Base-by-base conservation (phyloP, 176 grass and related monocot species). In the Elaeis guineensis region DNA sequence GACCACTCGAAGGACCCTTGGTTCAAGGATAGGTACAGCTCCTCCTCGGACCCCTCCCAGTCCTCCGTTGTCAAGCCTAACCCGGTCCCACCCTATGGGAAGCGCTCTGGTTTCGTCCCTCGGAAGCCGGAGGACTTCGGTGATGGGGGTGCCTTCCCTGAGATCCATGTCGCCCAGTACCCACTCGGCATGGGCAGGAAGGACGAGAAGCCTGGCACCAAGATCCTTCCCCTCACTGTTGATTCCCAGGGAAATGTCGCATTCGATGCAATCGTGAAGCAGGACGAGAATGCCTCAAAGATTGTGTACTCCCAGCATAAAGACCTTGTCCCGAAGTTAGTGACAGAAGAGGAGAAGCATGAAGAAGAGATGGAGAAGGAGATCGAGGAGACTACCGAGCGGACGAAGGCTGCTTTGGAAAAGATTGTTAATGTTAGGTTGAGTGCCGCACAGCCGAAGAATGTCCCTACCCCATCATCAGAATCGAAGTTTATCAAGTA, bases 401-500 rank as follows among this genome's bases (percentile, higher is more conserved):
- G 83, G 49, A 96, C 91, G 0, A 90, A 75, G 17, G 50, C 72
- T 0, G 91, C 91, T 58, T 52, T 96, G 61, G 86, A 96, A 80
- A 90, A 96, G 79, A 83, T 96, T 39, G 91, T 96, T 49, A 90
- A 81, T 66, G 86, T 96, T 5, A 79, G 91, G 1, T 62, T 96
- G 67, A 90, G 86, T 2, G 91, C 91, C 0, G 86, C 91, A 0
- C 91, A 96, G 80, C 91, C 86, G 3, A 96, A 96, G 68, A 96
- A 96, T 61, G 86, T 96, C 16, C 91, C 86, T 0, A 90, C 86
- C 0, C 80, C 90, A 61, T 77, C 90, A 61, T 80, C 83, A 0
- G 91, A 90, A 24, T 96, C 91, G 0, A 89, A 96, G 71, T 96
- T 96, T 56, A 96, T 96, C 69, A 96, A 96, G 76, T 96, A 96